A percentile compares a stretch with the other conserved stretches of the same genome.
Conservation (phyloP, 2,329 filamentous ascomycete species). For the Diaporthe australafricana region DNA sequence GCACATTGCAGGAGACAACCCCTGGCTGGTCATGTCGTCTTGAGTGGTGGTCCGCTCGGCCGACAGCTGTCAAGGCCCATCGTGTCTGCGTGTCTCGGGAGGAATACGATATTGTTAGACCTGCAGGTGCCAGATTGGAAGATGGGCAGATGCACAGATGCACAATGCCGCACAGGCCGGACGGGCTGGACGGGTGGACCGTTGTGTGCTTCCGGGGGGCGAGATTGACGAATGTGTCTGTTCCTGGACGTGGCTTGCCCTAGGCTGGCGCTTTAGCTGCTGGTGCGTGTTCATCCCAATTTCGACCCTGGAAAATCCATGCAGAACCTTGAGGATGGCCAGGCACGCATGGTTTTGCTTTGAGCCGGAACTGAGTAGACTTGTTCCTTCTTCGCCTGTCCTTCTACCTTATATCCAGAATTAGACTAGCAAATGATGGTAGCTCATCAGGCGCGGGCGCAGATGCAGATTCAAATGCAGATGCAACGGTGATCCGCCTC, state of each 20-base stretch:
- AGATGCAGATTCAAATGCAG: not conserved
- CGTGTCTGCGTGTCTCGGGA: not conserved
- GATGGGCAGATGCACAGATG: not conserved
- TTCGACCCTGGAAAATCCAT: slow-evolving; percentile 23
- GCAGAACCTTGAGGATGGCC: not conserved
- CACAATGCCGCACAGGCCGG: not conserved
- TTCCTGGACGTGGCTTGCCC: slow-evolving; percentile 20
- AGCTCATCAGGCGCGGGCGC: not conserved
- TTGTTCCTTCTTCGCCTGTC: not conserved
- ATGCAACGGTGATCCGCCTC: slow-evolving; percentile 14
- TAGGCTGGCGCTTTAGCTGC: not conserved
- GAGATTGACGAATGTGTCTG: slow-evolving; percentile 3
- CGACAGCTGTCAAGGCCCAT: slow-evolving; percentile 11
- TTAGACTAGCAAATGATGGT: not conserved
- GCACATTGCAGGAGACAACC: slow-evolving; percentile 11
- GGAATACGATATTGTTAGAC: not conserved
- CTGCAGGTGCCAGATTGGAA: slow-evolving; percentile 1
- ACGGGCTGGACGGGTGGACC: not conserved
- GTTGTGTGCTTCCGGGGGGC: not conserved
- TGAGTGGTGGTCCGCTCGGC: slow-evolving; percentile 22
- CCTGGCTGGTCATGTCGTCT: not conserved
- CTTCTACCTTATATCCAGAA: not conserved
- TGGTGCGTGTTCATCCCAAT: slow-evolving; percentile 24
- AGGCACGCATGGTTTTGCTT: not conserved
- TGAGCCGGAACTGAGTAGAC: not conserved